Evolutionary conservation across 495 filamentous ascomycete species (phyloP), one percentile per base, ranked within the genome.

Genomic region (Neurospora sp.): DNA sequence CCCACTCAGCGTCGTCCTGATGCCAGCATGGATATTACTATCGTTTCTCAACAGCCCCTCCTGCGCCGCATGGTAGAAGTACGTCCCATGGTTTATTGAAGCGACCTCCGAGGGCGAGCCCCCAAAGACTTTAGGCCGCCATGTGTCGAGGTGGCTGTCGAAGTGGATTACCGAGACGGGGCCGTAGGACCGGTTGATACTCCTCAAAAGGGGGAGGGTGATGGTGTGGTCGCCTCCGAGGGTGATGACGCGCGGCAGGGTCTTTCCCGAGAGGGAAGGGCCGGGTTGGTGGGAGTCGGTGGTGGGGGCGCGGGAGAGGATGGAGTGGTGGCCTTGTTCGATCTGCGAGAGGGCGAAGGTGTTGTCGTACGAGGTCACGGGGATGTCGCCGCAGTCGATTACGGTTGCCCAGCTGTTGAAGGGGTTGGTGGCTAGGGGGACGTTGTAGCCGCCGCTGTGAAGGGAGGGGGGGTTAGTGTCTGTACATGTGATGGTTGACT

Each of bases 101-200:
- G 83, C 83, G 9, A 95, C 93, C 69, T 88, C 81, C 9, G 86
- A 87, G 0, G 86, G 85, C 7, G 86, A 85, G 38, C 87, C 87
- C 39, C 87, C 87, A 72, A 89, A 89, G 22, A 87, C 85, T 74
- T 92, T 91, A 35, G 87, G 80, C 83, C 86, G 69, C 90, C 88
- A 96, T 1, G 93, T 96, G 77, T 97, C 93, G 1, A 92, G 85
- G 77, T 93, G 90, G 59, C 82, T 91, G 78, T 96, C 93, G 77
- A 97, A 96, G 82, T 97, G 93, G 70, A 97, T 87, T 18, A 96
- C 93, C 1, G 93, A 90, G 3, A 96, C 87, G 2, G 92, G 92
- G 47, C 90, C 89, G 78, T 96, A 92, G 45, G 93, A 89, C 69
- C 91, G 88, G 77, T 93, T 89, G 77, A 97, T 83, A n/a, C n/a